Base-by-base conservation (phyloP, 768 basidiomycete genomes). In the Leccinum aurantiacum region DNA sequence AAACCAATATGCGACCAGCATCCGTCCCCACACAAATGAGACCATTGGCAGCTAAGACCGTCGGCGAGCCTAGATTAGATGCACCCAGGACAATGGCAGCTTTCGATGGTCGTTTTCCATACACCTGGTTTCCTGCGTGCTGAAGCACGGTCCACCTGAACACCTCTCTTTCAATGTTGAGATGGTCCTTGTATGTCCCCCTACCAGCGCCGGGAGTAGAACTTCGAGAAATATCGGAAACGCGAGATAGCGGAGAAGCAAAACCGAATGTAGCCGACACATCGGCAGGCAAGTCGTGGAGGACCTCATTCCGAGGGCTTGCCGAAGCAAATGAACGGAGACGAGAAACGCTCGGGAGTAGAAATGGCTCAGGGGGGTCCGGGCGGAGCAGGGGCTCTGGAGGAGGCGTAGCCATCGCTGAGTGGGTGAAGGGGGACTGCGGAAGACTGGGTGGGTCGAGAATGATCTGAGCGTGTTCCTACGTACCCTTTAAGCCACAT, bases 11-110 rank as follows among this genome's bases (percentile, higher is more conserved):
- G 67, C 82, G 85, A 13, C 95, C 97, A 31, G 78, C 78, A 50
- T 88, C 86, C 7, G 91, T 95, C 15, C 97, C 97, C 7, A 98
- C 77, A 64, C 94, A 97, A 35, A 99, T 84, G 58, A 95, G 75
- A 0, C 95, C 95, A 66, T 91, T 92, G 13, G 91, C 90, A 10
- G 89, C 85, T 58, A 98, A 71, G 9, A 90, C 90, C 0, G 89
- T 94, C 6, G 96, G 95, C 1, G 75, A 76, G 1, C 91, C 92
- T 14, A 80, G 66, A 17, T 79, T 70, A 3, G 83, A 76, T 1
- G 84, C 75, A 0, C 88, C 89, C 25, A 90, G 78, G 1, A 91
- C 68, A 41, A 83, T 77, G 5, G 86, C 80, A 24, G 84, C 84
- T 63, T 90, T 92, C 56, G 80, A 79, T 1, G 84, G 75, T 1